A percentile compares a stretch with the other conserved stretches of the same genome.
Evolutionary conservation across 2,329 filamentous ascomycete genomes (phyloP).

Genomic region (Xylaria sp.): DNA sequence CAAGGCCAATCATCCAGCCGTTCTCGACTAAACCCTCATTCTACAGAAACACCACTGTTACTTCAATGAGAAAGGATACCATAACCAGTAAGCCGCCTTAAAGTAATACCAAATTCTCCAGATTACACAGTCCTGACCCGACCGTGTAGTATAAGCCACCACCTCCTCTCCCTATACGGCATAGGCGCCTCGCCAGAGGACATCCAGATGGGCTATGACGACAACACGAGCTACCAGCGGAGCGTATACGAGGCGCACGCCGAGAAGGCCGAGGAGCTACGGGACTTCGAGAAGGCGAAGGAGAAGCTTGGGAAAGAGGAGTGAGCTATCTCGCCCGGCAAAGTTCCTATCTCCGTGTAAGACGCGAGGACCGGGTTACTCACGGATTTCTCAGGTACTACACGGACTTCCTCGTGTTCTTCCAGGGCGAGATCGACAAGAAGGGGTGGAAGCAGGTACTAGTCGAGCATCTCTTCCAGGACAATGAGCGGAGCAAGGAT

Average conservation of each 20-base stretch:
- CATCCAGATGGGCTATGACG: slow-evolving; percentile 68
- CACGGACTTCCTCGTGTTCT: slow-evolving; percentile 77
- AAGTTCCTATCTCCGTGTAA: neutral
- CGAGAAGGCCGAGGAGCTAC: slow-evolving; percentile 59
- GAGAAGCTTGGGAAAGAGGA: slow-evolving; percentile 64
- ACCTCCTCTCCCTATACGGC: slow-evolving; percentile 76
- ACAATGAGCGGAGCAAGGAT: slow-evolving; percentile 67
- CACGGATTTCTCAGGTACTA: slow-evolving; percentile 54
- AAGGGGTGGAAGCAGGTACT: slow-evolving; percentile 68
- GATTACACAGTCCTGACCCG: slow-evolving; percentile 13
- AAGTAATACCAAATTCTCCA: neutral
- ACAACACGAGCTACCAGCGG: slow-evolving; percentile 71
- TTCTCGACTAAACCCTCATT: neutral
- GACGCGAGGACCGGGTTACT: neutral
- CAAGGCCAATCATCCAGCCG: neutral
- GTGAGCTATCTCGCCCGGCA: slow-evolving; percentile 24
- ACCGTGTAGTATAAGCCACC: slow-evolving; percentile 65
- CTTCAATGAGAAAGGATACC: slow-evolving; percentile 77
- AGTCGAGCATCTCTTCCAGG: slow-evolving; percentile 70
- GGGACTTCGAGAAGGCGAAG: slow-evolving; percentile 61
- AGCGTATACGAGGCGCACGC: slow-evolving; percentile 51
- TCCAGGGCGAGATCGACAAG: slow-evolving; percentile 71
- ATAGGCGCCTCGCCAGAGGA: slow-evolving; percentile 67
- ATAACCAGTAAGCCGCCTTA: slow-evolving; percentile 71
- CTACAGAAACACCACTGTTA: slow-evolving; percentile 71